Conservation (phyloP, 495 filamentous ascomycete species). For the Podospora pseudocomata region DNA sequence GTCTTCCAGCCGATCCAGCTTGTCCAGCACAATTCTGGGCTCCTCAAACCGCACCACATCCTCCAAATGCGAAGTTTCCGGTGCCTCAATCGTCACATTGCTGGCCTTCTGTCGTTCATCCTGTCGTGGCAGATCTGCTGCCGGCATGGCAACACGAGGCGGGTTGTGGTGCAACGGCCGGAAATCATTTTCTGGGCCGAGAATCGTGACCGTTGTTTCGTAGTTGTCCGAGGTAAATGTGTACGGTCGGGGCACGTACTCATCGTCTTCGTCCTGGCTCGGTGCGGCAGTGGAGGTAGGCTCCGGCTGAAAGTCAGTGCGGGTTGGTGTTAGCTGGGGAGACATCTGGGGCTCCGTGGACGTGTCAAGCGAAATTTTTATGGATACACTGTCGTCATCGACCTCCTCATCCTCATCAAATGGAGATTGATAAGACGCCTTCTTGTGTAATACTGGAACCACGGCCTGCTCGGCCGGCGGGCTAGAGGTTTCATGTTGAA, state of each 20-base stretch:
- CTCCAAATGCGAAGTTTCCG: slow-evolving; percentile 9
- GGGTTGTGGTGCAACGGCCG: slow-evolving; percentile 32
- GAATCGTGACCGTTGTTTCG: slow-evolving; percentile 44
- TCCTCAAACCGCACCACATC: slow-evolving; percentile 14
- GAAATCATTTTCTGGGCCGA: slow-evolving; percentile 43
- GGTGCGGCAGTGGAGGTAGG: slow-evolving; percentile 19
- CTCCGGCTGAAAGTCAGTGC: slow-evolving; percentile 24
- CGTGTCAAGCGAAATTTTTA: slow-evolving; percentile 41
- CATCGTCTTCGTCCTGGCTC: slow-evolving; percentile 30
- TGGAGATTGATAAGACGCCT: slow-evolving; percentile 39
- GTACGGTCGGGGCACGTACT: slow-evolving; percentile 39
- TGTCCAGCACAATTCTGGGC: slow-evolving; percentile 17
- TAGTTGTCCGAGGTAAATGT: slow-evolving; percentile 32
- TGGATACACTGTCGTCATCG: slow-evolving; percentile 40
- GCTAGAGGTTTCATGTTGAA: slow-evolving; percentile 2
- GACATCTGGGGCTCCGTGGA: slow-evolving; percentile 22
- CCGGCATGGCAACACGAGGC: slow-evolving; percentile 24
- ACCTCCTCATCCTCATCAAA: slow-evolving; percentile 37
- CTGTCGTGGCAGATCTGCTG: slow-evolving; percentile 22
- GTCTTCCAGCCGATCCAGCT: slow-evolving; percentile 31
- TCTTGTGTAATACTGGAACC: slow-evolving; percentile 22
- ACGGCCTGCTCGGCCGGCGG: slow-evolving; percentile 2
- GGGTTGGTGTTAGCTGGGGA: slow-evolving; percentile 33
- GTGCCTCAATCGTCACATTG: slow-evolving; percentile 12
- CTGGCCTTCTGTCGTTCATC: slow-evolving; percentile 21